Evolutionary conservation across 495 filamentous ascomycete genomes (phyloP).

Genomic region (Tuber aestivum): DNA sequence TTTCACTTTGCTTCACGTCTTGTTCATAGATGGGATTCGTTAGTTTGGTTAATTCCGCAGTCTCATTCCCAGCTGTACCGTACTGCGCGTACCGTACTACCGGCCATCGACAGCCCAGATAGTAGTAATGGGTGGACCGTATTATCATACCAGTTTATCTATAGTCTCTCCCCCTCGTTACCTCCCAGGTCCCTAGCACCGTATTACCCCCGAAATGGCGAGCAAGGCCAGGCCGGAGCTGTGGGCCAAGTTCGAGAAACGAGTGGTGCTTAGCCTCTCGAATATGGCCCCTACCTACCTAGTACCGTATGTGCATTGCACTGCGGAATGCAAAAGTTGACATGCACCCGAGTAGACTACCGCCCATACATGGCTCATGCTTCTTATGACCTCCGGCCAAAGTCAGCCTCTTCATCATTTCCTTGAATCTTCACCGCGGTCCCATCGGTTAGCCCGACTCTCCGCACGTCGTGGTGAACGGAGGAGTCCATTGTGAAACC

Average conservation of each 20-base stretch:
- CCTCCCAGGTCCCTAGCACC: not conserved
- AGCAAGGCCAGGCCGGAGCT: not conserved
- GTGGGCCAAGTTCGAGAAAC: not conserved
- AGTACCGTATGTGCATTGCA: not conserved
- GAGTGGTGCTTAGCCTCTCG: not conserved
- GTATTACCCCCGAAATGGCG: not conserved
- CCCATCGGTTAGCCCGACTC: not conserved
- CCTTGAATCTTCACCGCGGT: too few relatives aligned
- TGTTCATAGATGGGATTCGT: not conserved
- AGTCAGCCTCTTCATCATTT: not conserved
- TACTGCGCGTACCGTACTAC: not conserved
- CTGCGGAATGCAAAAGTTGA: not conserved
- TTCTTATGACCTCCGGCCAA: not conserved
- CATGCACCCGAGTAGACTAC: too few relatives aligned
- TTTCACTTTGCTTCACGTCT: not conserved
- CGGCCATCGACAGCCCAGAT: not conserved
- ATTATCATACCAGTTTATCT: not conserved
- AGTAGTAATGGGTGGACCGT: not conserved
- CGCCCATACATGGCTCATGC: not conserved
- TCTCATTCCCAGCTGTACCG: not conserved
- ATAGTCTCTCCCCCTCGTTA: not conserved
- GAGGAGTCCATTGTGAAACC: not conserved
- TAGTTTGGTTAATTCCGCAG: not conserved
- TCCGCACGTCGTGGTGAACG: not conserved
- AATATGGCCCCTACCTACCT: not conserved